phyloP scores from a whole-genome alignment of 2,329 filamentous ascomycete species.

The Pyrenochaeta sp. region DNA sequence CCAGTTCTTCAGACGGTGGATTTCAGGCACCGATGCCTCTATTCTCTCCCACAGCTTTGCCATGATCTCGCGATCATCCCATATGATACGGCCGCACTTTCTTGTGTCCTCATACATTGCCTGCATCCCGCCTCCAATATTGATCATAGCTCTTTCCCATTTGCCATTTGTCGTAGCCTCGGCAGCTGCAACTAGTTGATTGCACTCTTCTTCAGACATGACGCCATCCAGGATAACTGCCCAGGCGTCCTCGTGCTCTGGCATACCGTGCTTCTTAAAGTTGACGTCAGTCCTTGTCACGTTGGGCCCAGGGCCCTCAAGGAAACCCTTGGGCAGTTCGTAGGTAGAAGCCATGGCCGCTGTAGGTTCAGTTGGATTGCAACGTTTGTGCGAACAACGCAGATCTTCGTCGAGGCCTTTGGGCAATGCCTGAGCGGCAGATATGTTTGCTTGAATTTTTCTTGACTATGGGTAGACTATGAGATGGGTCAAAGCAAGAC shows the following conservation, averaged over 20 bases:
- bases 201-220: slow-evolving; percentile 70
- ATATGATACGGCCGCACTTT: slow-evolving; percentile 80
- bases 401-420: no score
- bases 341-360: slow-evolving; percentile 41
- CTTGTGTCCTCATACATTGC: slow-evolving; percentile 65
- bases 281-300: slow-evolving; percentile 62
- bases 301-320: slow-evolving; percentile 55
- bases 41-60: slow-evolving; percentile 69
- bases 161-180: slow-evolving; percentile 43
- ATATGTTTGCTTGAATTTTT: no score
- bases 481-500: neutral
- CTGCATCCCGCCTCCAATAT: slow-evolving; percentile 70
- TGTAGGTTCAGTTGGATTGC: no score
- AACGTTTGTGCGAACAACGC: no score
- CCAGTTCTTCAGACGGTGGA: slow-evolving; percentile 53
- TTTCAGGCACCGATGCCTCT: slow-evolving; percentile 56
- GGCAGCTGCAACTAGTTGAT: slow-evolving; percentile 37
- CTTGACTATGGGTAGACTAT: slow-evolving; percentile 1
- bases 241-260: slow-evolving; percentile 63
- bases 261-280: slow-evolving; percentile 58
- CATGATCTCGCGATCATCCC: slow-evolving; percentile 71
- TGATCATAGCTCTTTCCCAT: slow-evolving; percentile 76
- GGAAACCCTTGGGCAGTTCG: slow-evolving; percentile 58
- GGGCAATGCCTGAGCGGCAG: no score
- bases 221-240: slow-evolving; percentile 71